A percentile compares a stretch with the other conserved stretches of the same genome.
Evolutionary conservation across 2,329 filamentous ascomycete genomes (phyloP).

Genomic region (Stachybotrys chartarum): DNA sequence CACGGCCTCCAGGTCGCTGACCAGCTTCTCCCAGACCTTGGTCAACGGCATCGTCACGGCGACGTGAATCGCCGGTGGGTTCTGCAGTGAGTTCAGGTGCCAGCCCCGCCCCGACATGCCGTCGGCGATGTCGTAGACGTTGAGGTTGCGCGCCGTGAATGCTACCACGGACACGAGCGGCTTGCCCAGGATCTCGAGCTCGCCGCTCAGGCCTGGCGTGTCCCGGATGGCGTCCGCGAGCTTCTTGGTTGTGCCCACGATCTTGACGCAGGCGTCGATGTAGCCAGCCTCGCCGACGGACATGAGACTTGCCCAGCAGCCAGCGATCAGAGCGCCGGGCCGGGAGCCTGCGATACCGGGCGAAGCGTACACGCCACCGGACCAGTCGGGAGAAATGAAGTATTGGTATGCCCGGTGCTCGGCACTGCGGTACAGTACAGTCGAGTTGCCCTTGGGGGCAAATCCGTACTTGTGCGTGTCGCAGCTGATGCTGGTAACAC

Average conservation of each 20-base stretch:
- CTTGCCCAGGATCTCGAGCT: slow-evolving; percentile 74
- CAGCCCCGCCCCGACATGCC: slow-evolving; percentile 78
- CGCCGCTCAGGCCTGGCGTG: slow-evolving; percentile 59
- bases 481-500: slow-evolving; percentile 91
- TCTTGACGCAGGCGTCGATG: slow-evolving; percentile 75
- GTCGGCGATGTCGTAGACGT: slow-evolving; percentile 93
- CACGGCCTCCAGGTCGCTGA: slow-evolving; percentile 62
- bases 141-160: slow-evolving; percentile 74
- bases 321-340: slow-evolving; percentile 88
- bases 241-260: slow-evolving; percentile 80
- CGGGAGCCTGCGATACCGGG: slow-evolving; percentile 87
- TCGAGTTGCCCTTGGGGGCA: slow-evolving; percentile 94
- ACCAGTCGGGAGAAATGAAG: slow-evolving; percentile 92
- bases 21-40: slow-evolving; percentile 71
- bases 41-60: slow-evolving; percentile 86
- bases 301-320: slow-evolving; percentile 92
- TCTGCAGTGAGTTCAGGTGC: slow-evolving; percentile 93
- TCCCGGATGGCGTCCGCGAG: slow-evolving; percentile 68
- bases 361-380: slow-evolving; percentile 90
- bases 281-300: slow-evolving; percentile 82
- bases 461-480: slow-evolving; percentile 99
- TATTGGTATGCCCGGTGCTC: slow-evolving; percentile 84
- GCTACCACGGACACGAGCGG: slow-evolving; percentile 88
- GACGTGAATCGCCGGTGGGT: slow-evolving; percentile 85
- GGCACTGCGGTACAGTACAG: slow-evolving; percentile 79